phyloP scores from a whole-genome alignment of 345 rosid genomes.

The Arabis alpina region DNA sequence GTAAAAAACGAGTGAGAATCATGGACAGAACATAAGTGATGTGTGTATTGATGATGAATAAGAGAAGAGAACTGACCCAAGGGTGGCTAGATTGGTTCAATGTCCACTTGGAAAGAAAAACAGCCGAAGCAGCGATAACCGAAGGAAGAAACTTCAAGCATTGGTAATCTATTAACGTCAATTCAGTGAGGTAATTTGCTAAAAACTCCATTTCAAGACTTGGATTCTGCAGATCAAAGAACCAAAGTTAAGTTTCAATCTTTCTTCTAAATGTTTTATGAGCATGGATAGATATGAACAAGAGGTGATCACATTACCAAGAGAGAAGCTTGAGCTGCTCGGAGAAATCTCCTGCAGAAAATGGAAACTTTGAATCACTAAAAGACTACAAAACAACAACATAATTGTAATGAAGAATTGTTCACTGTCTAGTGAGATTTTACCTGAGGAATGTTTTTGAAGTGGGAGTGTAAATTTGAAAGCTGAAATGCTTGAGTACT shows the following conservation, averaged over 20 bases:
- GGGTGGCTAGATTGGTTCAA: constrained; percentile 78
- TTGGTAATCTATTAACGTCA: constrained; percentile 63
- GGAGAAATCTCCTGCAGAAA: constrained; percentile 79
- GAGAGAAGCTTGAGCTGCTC: constrained; percentile 83
- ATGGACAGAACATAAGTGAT: constrained; percentile 7
- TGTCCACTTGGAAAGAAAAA: constrained; percentile 94
- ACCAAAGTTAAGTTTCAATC: constrained; percentile 28
- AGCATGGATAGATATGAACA: background rate
- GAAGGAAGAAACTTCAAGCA: constrained; percentile 84
- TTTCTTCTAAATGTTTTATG: constrained; percentile 14
- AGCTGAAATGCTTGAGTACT: constrained; percentile 70
- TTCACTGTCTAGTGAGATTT: constrained; percentile 5
- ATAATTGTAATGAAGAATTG: background rate
- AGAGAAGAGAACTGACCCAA: constrained; percentile 61
- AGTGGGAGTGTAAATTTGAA: constrained; percentile 71
- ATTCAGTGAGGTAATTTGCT: constrained; percentile 79
- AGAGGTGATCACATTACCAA: constrained; percentile 49
- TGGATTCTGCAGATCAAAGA: constrained; percentile 59
- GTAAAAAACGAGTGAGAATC: constrained; percentile 3
- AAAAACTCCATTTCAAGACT: constrained; percentile 75
- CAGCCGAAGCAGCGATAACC: constrained; percentile 84
- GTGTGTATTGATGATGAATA: constrained; percentile 12
- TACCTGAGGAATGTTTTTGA: constrained; percentile 91
- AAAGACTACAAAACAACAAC: background rate
- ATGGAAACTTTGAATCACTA: constrained; percentile 24